Evolutionary conservation across 75 land plant species (phyloP), one percentile per base, ranked within the genome.

Genomic region (Gnetum montanum): DNA sequence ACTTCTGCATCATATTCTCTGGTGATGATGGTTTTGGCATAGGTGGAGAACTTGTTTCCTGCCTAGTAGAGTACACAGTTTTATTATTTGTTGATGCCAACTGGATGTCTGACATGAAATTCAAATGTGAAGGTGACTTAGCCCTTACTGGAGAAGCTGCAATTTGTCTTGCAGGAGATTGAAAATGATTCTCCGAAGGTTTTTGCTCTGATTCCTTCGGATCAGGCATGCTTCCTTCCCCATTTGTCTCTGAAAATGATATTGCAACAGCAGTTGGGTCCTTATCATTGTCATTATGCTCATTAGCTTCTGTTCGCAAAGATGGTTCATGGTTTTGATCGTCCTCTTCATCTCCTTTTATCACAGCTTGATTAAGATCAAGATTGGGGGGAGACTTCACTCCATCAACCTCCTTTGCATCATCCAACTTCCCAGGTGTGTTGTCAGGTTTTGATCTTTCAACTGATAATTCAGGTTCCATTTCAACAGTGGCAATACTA

Each of bases 61-160:
- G 57, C 20, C 48, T 67, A 15, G 34, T 4, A 43, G 63, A 58
- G 30, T 54, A 67, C n/a, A 16, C 5, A 3, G 66, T 54, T 23
- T 15, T 15, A 36, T 29, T 18, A 15, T 38, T 38, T 67, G 22
- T 34, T 2, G 46, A 22, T 26, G 64, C 40, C 10, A 36, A 6
- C 43, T 41, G 55, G 8, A 58, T 23, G 15, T 34, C 34, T 13
- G 64, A 51, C 27, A 19, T 40, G 10, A 25, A 25, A 20, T 24
- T 63, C 22, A 26, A 45, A 63, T 34, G 46, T 53, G 57, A 35
- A 54, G 58, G 45, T 22, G 58, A 22, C 13, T 16, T 44, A 31
- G 16, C 40, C 19, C 54, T 30, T 61, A 49, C 43, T 7, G 63
- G 31, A 49, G 57, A 50, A 19, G 30, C 30, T 26, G 58, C 26